These are phyloP conservation scores for Stagonosporopsis vannaccii DNA, from an alignment of 2,329 filamentous ascomycete species.

Conservation along the genomic window DNA sequence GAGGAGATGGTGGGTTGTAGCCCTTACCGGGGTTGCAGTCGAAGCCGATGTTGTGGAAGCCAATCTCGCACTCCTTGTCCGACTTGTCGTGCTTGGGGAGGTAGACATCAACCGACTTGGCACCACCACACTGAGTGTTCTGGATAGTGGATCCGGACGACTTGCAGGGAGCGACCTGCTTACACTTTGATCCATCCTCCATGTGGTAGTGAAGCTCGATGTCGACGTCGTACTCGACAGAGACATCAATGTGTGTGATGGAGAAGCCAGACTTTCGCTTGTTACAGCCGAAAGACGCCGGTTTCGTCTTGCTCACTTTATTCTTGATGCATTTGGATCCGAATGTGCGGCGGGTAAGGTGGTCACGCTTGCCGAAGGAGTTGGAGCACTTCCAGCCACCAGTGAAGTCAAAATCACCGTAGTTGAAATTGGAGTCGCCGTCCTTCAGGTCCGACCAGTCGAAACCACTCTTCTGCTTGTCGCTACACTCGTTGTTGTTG, in stretches of 20 bases:
- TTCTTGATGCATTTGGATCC: constrained; percentile 53
- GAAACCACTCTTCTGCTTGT: constrained; percentile 74
- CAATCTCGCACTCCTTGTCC: constrained; percentile 69
- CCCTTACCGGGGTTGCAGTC: constrained; percentile 63
- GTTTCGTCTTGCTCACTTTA: constrained; percentile 58
- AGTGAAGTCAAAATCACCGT: constrained; percentile 70
- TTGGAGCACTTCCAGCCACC: constrained; percentile 74
- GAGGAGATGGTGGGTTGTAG: constrained; percentile 32
- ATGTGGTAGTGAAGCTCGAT: constrained; percentile 88
- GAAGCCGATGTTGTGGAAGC: constrained; percentile 77
- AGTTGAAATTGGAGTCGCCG: constrained; percentile 62
- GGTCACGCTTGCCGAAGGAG: constrained; percentile 67
- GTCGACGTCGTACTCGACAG: constrained; percentile 76
- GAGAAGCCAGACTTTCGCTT: constrained; percentile 68
- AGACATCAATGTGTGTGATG: constrained; percentile 75
- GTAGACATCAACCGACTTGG: constrained; percentile 77
- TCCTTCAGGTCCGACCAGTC: constrained; percentile 69
- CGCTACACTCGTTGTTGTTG: constrained; percentile 77
- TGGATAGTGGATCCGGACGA: constrained; percentile 68
- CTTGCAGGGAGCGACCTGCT: constrained; percentile 64
- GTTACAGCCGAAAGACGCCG: constrained; percentile 72
- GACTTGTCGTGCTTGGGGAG: constrained; percentile 59
- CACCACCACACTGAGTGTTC: constrained; percentile 93
- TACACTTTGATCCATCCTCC: constrained; percentile 82
- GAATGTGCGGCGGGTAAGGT: constrained; percentile 55